phyloP scores from a whole-genome alignment of 192 early-diverging fungal genomes.

The Polychytrium aggregatum region DNA sequence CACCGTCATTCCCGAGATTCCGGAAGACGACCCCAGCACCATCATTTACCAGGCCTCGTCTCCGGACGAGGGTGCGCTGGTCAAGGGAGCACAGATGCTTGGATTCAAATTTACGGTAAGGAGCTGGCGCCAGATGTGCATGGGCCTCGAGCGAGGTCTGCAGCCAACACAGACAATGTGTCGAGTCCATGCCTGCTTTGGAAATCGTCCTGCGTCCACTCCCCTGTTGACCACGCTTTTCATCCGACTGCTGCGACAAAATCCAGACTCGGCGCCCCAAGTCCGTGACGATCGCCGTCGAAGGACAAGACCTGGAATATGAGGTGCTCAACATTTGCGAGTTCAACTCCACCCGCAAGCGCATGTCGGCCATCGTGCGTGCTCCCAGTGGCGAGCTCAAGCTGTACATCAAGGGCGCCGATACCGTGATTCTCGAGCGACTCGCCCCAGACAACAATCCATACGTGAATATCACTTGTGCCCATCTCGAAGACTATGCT shows the following conservation, averaged over 20 bases:
- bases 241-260: too few species aligned
- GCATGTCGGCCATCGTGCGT: constrained; percentile 90
- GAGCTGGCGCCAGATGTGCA: too few species aligned
- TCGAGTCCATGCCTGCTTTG: too few species aligned
- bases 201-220: too few species aligned
- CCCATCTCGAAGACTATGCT: constrained; percentile 86
- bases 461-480: constrained; percentile 58
- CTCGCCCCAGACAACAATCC: constrained; percentile 57
- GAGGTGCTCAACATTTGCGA: constrained; percentile 94
- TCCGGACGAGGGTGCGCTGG: constrained; percentile 92
- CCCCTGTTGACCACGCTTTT: too few species aligned
- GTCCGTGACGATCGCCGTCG: constrained; percentile 31
- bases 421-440: constrained; percentile 92
- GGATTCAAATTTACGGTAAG: constrained; percentile 39
- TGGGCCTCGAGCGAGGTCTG: not conserved
- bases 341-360: constrained; percentile 97
- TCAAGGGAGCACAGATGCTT: constrained; percentile 51
- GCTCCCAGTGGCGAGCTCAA: constrained; percentile 72
- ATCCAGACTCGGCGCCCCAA: constrained; percentile 37
- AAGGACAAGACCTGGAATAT: constrained; percentile 53
- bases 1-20: constrained; percentile 90
- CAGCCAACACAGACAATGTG: too few species aligned
- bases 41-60: constrained; percentile 92
- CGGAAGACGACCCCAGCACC: constrained; percentile 47
- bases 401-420: constrained; percentile 95